Base-by-base conservation (phyloP, 2,329 filamentous ascomycete genomes). In the Penicillium psychrosexuale region DNA sequence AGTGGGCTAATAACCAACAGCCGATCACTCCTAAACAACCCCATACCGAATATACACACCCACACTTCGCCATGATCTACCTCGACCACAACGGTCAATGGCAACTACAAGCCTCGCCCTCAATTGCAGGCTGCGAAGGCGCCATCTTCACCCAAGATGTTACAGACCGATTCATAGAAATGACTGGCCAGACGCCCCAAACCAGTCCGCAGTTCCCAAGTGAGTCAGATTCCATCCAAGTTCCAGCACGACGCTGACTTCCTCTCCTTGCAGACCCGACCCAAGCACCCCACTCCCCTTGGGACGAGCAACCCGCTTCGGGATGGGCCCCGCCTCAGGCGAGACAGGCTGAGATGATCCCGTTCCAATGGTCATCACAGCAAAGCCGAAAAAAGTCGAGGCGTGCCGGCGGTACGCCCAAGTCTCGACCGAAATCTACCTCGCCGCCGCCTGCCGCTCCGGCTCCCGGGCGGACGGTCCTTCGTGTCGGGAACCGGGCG, bases 31-130 rank as follows among this genome's bases (percentile, higher is more conserved):
- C 61, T 34, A 59, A 62, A 12, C 61, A 60, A 50, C 42, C 61
- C 15, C 48, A 53, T 19, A 56, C 56, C 11, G 60, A 64, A 19
- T 60, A 69, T 11, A 65, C 68, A 24, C 70, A 71, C 33, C 62
- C 66, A 6, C 72, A 74, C 48, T 74, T 69, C 45, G 71, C 70
- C n/a, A 60, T 74, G 52, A 64, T 74, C 36, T 74, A 71, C 47
- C 62, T 73, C 30, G 70, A 74, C 46, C 64, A 67, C 15, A 65
- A 70, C 47, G 71, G 72, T 2, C 63, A 71, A 31, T 59, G 70
- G 34, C 65, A 66, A 22, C 52, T 71, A 3, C 63, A 70, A 50
- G 64, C 61, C 13, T 74, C 72, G 0, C 61, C 68, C 9, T 73
- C 71, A 9, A 65, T 73, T 45, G 58, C 65, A 15, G 66, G 67